Evolutionary conservation across 2,329 filamentous ascomycete genomes (phyloP).

Genomic region (Karstenula rhodostoma): DNA sequence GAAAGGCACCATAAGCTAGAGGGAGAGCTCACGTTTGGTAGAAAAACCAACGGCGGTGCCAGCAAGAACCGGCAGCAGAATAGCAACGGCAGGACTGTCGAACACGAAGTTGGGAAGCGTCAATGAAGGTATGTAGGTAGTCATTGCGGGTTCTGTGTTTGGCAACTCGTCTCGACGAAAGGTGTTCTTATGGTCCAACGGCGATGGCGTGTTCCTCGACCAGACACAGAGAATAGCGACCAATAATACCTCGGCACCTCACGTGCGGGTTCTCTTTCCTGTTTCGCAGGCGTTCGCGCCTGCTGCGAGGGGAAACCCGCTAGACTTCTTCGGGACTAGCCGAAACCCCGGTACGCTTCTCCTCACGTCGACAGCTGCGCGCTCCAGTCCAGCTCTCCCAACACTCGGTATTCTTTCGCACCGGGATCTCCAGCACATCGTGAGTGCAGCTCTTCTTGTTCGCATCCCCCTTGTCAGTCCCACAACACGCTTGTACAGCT

Average conservation of each 20-base stretch:
- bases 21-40: conserved; percentile 62
- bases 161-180: neutral
- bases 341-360: conserved; percentile 32
- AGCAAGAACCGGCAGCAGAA: conserved; percentile 77
- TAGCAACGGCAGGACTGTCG: conserved; percentile 73
- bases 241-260: conserved; percentile 6
- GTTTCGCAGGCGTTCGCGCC: conserved; percentile 8
- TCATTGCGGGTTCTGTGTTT: conserved; percentile 65
- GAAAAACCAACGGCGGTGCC: conserved; percentile 78
- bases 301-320: conserved; percentile 6
- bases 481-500: conserved; percentile 39
- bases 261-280: conserved; percentile 9
- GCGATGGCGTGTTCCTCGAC: conserved; percentile 1
- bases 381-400: conserved; percentile 20
- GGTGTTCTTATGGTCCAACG: neutral
- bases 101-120: conserved; percentile 78
- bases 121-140: conserved; percentile 78
- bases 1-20: neutral
- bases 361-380: conserved; percentile 21
- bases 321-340: conserved; percentile 11
- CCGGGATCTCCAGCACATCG: conserved; percentile 43
- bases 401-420: conserved; percentile 31
- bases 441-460: conserved; percentile 49
- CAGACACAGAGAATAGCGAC: conserved; percentile 4
- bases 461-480: conserved; percentile 40